These are phyloP conservation scores for Gossypium longicalyx DNA, from an alignment of 345 rosid genomes.

Conservation along the genomic window DNA sequence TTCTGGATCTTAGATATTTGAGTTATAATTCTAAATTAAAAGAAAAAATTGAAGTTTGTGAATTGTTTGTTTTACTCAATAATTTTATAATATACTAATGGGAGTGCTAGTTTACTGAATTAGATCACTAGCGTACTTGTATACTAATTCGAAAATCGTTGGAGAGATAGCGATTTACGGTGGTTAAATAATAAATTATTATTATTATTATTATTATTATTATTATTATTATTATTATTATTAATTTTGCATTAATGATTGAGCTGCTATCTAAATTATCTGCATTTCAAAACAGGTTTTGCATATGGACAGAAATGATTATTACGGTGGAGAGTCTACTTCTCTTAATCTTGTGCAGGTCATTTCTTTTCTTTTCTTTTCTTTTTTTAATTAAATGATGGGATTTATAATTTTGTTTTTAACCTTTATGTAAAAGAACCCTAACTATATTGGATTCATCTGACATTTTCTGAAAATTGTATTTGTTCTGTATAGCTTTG, in stretches of 20 bases:
- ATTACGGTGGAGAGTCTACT: slow-evolving; percentile 77
- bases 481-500: slow-evolving; percentile 49
- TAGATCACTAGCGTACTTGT: too few species aligned
- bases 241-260: background rate
- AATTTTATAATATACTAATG: too few species aligned
- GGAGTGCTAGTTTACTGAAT: too few species aligned
- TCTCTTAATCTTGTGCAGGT: slow-evolving; percentile 84
- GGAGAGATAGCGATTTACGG: too few species aligned
- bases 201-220: background rate
- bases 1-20: too few species aligned
- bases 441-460: background rate
- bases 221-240: background rate
- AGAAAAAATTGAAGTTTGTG: too few species aligned
- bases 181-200: too few species aligned
- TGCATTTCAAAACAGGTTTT: slow-evolving; percentile 40
- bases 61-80: too few species aligned
- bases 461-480: background rate
- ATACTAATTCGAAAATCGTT: too few species aligned
- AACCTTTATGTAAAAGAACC: background rate
- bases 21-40: too few species aligned
- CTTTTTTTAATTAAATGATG: background rate
- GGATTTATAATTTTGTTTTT: background rate
- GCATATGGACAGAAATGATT: slow-evolving; percentile 83
- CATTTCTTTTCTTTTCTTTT: background rate
- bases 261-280: background rate